Conservation (phyloP, 2,329 filamentous ascomycete genomes). For the Sporothrix curviconia region DNA sequence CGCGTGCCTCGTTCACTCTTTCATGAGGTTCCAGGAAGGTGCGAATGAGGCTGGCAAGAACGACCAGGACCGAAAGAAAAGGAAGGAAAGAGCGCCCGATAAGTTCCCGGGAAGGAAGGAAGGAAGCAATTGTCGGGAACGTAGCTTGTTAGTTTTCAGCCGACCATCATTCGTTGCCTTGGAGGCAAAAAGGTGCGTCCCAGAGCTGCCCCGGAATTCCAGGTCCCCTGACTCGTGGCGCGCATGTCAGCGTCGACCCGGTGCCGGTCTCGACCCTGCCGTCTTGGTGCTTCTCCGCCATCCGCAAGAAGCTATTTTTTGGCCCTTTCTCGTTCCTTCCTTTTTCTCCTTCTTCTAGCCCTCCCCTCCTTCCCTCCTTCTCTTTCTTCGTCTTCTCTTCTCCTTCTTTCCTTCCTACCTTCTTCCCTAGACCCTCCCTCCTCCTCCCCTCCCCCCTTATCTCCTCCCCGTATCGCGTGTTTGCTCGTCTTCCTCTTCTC, state of each 20-base stretch:
- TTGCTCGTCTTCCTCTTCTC: neutral
- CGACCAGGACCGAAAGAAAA: neutral
- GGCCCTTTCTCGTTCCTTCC: neutral
- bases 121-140: neutral
- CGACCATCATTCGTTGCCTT: too few relatives aligned
- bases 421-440: neutral
- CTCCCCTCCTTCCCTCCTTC: neutral
- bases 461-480: neutral
- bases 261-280: neutral
- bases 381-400: neutral
- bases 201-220: too few relatives aligned
- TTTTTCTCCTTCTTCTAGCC: neutral
- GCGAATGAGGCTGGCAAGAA: neutral
- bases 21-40: neutral
- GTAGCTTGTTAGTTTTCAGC: too few relatives aligned
- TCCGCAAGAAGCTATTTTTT: neutral
- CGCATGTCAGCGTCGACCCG: neutral
- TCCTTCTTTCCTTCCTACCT: neutral
- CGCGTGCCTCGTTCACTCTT: neutral
- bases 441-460: neutral
- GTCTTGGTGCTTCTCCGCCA: conserved; percentile 4
- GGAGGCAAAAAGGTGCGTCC: too few relatives aligned
- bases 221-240: too few relatives aligned
- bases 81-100: neutral
- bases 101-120: neutral